Evolutionary conservation across 2,329 filamentous ascomycete species (phyloP).

Genomic region (Fusarium chlamydosporum): DNA sequence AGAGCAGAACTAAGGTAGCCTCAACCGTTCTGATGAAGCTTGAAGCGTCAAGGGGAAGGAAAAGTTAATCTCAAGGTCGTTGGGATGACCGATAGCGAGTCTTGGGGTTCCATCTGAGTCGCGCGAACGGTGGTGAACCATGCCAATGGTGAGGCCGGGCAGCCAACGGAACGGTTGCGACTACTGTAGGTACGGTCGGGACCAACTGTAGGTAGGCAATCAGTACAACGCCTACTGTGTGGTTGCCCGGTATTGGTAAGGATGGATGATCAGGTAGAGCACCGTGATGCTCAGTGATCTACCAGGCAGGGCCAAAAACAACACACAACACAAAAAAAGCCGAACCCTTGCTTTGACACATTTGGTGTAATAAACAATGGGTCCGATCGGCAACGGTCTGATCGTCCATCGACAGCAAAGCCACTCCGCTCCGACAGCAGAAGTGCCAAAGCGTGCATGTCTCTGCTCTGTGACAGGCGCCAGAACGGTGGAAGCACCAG

Average conservation of each 20-base stretch:
- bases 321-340: neutral
- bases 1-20: constrained; percentile 32
- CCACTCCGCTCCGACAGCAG: constrained; percentile 17
- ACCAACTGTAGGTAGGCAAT: neutral
- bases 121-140: constrained; percentile 15
- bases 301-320: neutral
- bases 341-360: constrained; percentile 3
- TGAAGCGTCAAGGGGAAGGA: constrained; percentile 10
- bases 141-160: constrained; percentile 2
- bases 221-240: too few species aligned
- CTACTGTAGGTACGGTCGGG: neutral
- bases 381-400: constrained; percentile 40
- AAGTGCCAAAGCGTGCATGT: constrained; percentile 15
- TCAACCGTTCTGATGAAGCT: constrained; percentile 31
- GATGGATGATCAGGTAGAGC: neutral
- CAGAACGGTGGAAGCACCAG: constrained; percentile 44
- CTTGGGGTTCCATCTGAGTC: constrained; percentile 24
- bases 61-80: constrained; percentile 8
- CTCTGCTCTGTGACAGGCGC: constrained; percentile 33
- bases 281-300: neutral
- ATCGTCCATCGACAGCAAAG: constrained; percentile 20
- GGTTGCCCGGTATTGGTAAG: too few species aligned
- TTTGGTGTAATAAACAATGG: constrained; percentile 28
- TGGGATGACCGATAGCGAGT: constrained; percentile 8
- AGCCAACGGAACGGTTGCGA: constrained; percentile 1